Percentiles rank a stretch among this genome's conserved stretches.
Evolutionary conservation across 2,329 filamentous ascomycete genomes (phyloP).

Genomic region (Albophoma yamanashiensis): DNA sequence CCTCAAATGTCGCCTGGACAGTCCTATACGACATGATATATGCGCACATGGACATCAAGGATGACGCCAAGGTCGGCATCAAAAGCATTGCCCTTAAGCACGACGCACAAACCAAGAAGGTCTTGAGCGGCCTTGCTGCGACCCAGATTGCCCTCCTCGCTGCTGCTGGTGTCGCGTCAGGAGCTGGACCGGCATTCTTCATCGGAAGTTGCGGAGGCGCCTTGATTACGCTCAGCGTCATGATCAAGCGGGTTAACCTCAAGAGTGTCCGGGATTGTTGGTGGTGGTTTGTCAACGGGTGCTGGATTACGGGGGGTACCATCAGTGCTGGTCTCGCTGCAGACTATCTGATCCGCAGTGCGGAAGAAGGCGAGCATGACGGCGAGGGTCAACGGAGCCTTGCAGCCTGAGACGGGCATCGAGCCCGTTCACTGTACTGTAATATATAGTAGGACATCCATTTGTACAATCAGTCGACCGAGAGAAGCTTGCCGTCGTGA

Average conservation of each 20-base stretch:
- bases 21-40: conserved; percentile 90
- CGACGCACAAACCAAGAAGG: conserved; percentile 63
- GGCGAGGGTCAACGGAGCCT: background rate
- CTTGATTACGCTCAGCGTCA: conserved; percentile 46
- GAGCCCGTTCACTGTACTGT: background rate
- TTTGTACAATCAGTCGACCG: background rate
- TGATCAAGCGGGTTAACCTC: conserved; percentile 58
- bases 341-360: conserved; percentile 47
- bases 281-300: conserved; percentile 69
- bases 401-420: background rate
- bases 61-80: conserved; percentile 78
- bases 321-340: conserved; percentile 47
- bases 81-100: conserved; percentile 81
- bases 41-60: conserved; percentile 82
- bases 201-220: conserved; percentile 57
- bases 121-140: conserved; percentile 59
- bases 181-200: conserved; percentile 61
- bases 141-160: conserved; percentile 60
- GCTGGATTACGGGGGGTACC: conserved; percentile 55
- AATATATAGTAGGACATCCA: background rate
- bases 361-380: conserved; percentile 16
- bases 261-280: conserved; percentile 58
- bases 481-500: background rate
- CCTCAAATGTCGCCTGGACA: conserved; percentile 76
- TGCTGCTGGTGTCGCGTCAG: conserved; percentile 55